Evolutionary conservation across 176 grass and related monocot genomes (phyloP).

Genomic region (Carex pumila): DNA sequence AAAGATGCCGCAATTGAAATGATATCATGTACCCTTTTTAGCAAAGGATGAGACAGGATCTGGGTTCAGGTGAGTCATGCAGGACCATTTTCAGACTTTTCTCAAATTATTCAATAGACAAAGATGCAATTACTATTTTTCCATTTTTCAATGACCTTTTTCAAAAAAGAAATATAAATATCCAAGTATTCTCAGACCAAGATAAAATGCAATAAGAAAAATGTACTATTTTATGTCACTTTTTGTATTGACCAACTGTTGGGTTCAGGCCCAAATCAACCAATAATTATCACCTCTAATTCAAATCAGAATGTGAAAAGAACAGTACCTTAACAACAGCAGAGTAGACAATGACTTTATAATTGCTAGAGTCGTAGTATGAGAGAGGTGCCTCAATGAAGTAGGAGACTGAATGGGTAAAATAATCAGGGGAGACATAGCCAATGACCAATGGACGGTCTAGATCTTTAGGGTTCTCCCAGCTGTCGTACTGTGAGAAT

Average conservation of each 20-base stretch:
- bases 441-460: slow-evolving; percentile 78
- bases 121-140: background rate
- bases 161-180: background rate
- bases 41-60: background rate
- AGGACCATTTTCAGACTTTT: background rate
- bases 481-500: slow-evolving; percentile 68
- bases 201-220: background rate
- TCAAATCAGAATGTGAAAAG: slow-evolving; percentile 10
- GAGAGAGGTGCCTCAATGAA: slow-evolving; percentile 95
- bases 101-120: background rate
- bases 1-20: too few species aligned
- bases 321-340: slow-evolving; percentile 89
- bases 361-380: slow-evolving; percentile 73
- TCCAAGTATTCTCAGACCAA: background rate
- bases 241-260: too few species aligned
- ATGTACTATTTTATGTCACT: background rate
- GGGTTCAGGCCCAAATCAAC: too few species aligned
- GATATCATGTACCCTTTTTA: background rate
- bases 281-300: background rate
- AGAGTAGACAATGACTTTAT: slow-evolving; percentile 88
- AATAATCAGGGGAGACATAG: slow-evolving; percentile 96
- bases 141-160: background rate
- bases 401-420: slow-evolving; percentile 98
- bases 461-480: slow-evolving; percentile 84
- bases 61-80: background rate